Base-by-base conservation (phyloP, 2,329 filamentous ascomycete genomes). In the Rosellinia necatrix region DNA sequence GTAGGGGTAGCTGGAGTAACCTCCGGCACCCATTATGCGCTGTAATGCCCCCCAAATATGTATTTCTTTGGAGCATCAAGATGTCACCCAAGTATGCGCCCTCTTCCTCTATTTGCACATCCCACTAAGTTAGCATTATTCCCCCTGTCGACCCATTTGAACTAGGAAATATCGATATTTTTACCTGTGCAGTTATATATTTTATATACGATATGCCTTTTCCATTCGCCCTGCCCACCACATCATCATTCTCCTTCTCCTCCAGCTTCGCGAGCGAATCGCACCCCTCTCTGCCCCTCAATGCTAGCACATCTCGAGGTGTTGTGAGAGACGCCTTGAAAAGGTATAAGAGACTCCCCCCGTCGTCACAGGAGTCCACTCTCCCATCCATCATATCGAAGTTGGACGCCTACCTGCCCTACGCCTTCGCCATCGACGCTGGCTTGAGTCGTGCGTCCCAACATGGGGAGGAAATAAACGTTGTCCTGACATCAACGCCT, bases 171-270 rank as follows among this genome's bases (percentile, higher is more conserved):
- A n/a, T n/a, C n/a, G n/a, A n/a, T n/a, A n/a, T n/a, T n/a, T n/a
- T n/a, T n/a, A n/a, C n/a, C n/a, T n/a, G n/a, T n/a, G n/a, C n/a
- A n/a, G n/a, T n/a, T n/a, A n/a, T n/a, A n/a, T n/a, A n/a, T n/a
- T n/a, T n/a, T n/a, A n/a, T n/a, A n/a, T n/a, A n/a, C n/a, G n/a
- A 58, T 1, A 97, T 97, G 94, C 92, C 93, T 27, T 97, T 90
- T 70, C 89, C 90, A 10, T 97, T 96, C 69, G 77, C 84, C 9
- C 84, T 97, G 27, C 92, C 94, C 2, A 97, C 93, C 1, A 97
- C 93, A 4, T 96, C 92, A 29, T 84, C 88, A 50, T 88, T 96
- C 69, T 87, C 90, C 49, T 93, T 96, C 70, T 88, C 90, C 19
- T 80, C 87, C 32, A 89, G 81, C 73, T 88, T 96, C 73, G 82